Percentiles rank a stretch among this genome's conserved stretches.
phyloP scores from a whole-genome alignment of 257 asterid genomes.

The Primulina eburnea region DNA sequence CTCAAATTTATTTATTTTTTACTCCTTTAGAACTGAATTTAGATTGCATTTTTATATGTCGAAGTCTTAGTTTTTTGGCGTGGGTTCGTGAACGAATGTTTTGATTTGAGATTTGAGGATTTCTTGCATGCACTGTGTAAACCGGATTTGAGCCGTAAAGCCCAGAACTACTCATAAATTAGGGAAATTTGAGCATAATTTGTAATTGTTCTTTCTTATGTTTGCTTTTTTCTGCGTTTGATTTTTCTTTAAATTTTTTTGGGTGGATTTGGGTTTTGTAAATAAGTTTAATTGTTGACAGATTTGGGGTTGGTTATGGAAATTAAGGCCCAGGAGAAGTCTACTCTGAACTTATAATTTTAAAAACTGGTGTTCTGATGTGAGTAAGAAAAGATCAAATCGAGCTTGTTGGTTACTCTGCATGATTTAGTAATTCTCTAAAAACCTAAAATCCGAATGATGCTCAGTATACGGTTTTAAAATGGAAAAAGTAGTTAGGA shows the following conservation, averaged over 20 bases:
- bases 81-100: not conserved
- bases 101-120: slow-evolving; percentile 19
- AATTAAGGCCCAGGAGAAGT: too few relatives aligned
- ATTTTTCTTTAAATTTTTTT: too few relatives aligned
- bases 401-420: too few relatives aligned
- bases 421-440: too few relatives aligned
- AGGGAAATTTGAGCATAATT: not conserved
- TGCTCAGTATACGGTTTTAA: too few relatives aligned
- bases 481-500: not conserved
- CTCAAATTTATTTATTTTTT: not conserved
- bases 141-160: slow-evolving; percentile 1
- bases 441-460: too few relatives aligned
- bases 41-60: not conserved
- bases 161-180: slow-evolving; percentile 4
- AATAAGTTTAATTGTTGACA: not conserved
- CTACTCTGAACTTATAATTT: too few relatives aligned
- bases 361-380: too few relatives aligned
- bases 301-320: not conserved
- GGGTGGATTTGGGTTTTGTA: not conserved
- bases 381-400: too few relatives aligned
- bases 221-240: too few relatives aligned
- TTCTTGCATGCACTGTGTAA: slow-evolving; percentile 18
- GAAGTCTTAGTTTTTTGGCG: slow-evolving; percentile 1
- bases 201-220: not conserved
- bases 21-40: not conserved